Conservation (phyloP, 139 green algal genomes). For the Nannochloris sp. region DNA sequence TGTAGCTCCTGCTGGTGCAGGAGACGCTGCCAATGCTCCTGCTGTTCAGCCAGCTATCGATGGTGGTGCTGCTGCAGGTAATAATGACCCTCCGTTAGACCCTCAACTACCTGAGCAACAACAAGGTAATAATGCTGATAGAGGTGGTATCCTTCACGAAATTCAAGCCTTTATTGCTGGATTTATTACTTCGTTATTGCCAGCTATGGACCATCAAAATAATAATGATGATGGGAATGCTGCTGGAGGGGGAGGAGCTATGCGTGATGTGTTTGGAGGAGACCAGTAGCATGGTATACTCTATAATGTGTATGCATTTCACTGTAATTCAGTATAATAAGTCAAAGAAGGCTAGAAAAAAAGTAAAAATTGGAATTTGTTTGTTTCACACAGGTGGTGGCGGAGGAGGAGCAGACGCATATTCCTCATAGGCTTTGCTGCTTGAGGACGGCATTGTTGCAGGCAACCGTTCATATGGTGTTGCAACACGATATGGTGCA, state of each 20-base stretch:
- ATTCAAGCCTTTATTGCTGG: conserved; percentile 60
- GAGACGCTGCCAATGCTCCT: conserved; percentile 5
- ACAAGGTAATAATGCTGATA: neutral
- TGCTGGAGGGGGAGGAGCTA: neutral
- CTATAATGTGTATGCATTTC: too few species aligned
- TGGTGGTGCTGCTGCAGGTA: neutral
- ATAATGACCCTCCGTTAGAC: neutral
- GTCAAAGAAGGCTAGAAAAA: too few species aligned
- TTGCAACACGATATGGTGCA: too few species aligned
- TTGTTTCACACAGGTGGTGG: too few species aligned
- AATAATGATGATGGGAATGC: neutral
- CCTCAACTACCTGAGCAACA: neutral
- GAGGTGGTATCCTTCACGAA: conserved; percentile 48
- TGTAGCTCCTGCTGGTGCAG: neutral
- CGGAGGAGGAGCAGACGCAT: too few species aligned
- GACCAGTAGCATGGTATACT: too few species aligned
- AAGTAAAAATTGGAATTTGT: too few species aligned
- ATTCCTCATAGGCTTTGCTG: too few species aligned
- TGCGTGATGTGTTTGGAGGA: neutral
- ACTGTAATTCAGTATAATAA: too few species aligned
- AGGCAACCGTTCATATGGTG: neutral
- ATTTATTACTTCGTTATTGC: conserved; percentile 76
- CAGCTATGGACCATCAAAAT: conserved; percentile 14
- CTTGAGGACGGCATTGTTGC: too few species aligned
- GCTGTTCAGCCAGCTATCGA: conserved; percentile 1